Percentiles rank a stretch among this genome's conserved stretches.
phyloP scores from a whole-genome alignment of 257 asterid species.

The Thymus mandschuricus region DNA sequence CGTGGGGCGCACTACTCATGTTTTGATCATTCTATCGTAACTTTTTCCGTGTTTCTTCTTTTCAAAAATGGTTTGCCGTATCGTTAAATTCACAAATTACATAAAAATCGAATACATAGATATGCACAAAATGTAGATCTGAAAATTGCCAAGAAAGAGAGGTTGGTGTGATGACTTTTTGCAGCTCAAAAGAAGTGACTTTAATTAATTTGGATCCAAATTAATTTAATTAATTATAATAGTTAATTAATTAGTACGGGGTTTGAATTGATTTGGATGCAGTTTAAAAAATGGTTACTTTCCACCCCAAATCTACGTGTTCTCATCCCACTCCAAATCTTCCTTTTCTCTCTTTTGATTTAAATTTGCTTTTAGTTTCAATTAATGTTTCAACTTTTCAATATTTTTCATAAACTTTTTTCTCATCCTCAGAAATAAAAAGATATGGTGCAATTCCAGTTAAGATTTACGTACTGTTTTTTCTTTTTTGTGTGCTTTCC shows the following conservation, averaged over 20 bases:
- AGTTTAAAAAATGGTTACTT: slow-evolving; percentile 45
- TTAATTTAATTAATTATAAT: neutral
- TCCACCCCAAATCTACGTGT: slow-evolving; percentile 83
- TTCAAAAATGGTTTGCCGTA: no score
- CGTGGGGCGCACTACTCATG: no score
- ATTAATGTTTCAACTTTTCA: slow-evolving; percentile 50
- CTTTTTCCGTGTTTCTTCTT: no score
- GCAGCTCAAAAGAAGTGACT: slow-evolving; percentile 30
- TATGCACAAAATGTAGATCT: neutral
- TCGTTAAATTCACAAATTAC: no score
- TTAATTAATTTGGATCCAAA: slow-evolving; percentile 7
- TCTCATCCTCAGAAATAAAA: slow-evolving; percentile 30
- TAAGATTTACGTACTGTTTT: slow-evolving; percentile 30
- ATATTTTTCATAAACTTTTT: slow-evolving; percentile 30
- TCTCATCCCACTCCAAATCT: slow-evolving; percentile 41
- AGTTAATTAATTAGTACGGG: no score
- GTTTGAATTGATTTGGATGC: slow-evolving; percentile 34
- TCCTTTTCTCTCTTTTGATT: slow-evolving; percentile 41
- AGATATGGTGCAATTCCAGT: slow-evolving; percentile 59
- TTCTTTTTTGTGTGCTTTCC: slow-evolving; percentile 18
- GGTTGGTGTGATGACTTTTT: slow-evolving; percentile 2
- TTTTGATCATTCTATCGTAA: no score
- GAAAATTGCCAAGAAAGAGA: neutral
- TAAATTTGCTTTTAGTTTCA: slow-evolving; percentile 31
- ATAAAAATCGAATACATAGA: neutral